Evolutionary conservation across 2,329 filamentous ascomycete species (phyloP).

Genomic region (Myriosclerotinia duriaeana): DNA sequence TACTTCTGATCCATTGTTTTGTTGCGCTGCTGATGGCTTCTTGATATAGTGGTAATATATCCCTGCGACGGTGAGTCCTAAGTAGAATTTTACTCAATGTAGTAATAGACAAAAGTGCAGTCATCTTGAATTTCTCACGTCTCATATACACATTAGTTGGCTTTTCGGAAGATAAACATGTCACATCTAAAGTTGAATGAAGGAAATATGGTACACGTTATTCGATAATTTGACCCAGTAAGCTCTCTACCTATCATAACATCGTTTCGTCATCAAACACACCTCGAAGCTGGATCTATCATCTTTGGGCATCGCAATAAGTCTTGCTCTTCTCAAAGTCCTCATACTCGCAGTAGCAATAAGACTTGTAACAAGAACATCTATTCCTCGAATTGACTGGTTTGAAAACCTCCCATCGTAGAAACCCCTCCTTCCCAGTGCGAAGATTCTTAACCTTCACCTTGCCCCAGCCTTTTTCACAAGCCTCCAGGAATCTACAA

Average conservation of each 20-base stretch:
- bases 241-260: not conserved
- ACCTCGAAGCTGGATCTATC: not conserved
- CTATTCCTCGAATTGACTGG: not conserved
- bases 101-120: not conserved
- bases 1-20: too few species aligned
- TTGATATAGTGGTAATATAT: too few species aligned
- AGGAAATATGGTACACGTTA: not conserved
- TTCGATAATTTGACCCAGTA: not conserved
- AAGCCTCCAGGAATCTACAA: not conserved
- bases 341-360: constrained; percentile 18
- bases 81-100: not conserved
- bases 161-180: not conserved
- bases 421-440: constrained; percentile 12
- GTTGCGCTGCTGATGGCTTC: too few species aligned
- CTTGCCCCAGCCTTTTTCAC: not conserved
- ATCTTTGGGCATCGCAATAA: not conserved
- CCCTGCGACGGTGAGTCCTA: too few species aligned
- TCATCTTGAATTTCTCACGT: too few species aligned
- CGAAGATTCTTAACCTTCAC: constrained; percentile 17
- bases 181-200: not conserved
- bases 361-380: not conserved
- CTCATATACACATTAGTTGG: too few species aligned
- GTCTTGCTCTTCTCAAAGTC: constrained; percentile 9
- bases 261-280: not conserved
- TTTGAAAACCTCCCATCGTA: constrained; percentile 16